phyloP scores from a whole-genome alignment of 2,329 filamentous ascomycete species.

The Orbilia brochopaga region DNA sequence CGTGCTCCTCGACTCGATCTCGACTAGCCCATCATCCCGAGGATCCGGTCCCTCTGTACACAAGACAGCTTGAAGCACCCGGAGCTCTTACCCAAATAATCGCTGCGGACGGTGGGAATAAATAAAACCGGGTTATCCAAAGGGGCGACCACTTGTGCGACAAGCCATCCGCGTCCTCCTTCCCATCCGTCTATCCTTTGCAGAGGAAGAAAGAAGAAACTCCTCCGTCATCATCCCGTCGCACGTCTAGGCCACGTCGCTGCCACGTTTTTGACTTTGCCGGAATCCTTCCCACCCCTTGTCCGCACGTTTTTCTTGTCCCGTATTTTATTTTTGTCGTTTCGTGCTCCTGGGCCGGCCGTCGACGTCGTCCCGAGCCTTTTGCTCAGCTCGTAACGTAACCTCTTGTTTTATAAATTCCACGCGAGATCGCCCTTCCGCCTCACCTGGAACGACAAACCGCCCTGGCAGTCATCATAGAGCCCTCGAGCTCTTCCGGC shows the following conservation, averaged over 20 bases:
- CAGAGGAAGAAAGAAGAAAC: conserved; percentile 22
- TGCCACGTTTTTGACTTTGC: conserved; percentile 51
- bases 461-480: conserved; percentile 5
- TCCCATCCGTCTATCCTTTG: not conserved
- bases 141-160: conserved; percentile 33
- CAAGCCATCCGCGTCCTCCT: conserved; percentile 26
- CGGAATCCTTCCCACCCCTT: conserved; percentile 39
- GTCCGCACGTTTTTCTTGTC: conserved; percentile 39
- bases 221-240: conserved; percentile 13
- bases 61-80: conserved; percentile 32
- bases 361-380: conserved; percentile 19
- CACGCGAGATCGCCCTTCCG: conserved; percentile 29
- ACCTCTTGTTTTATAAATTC: conserved; percentile 24
- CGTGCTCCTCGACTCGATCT: conserved; percentile 26
- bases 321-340: not conserved
- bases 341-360: conserved; percentile 21
- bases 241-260: conserved; percentile 50
- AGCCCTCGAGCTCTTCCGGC: conserved; percentile 37
- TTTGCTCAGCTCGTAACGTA: not conserved
- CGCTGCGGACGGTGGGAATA: conserved; percentile 20
- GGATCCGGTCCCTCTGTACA: conserved; percentile 30
- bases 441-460: conserved; percentile 10
- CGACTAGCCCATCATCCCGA: conserved; percentile 37
- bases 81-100: conserved; percentile 51
- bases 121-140: conserved; percentile 12